Percentiles rank a stretch among this genome's conserved stretches.
Evolutionary conservation across 1,284 basidiomycete genomes (phyloP).

Genomic region (Fomes fomentarius): DNA sequence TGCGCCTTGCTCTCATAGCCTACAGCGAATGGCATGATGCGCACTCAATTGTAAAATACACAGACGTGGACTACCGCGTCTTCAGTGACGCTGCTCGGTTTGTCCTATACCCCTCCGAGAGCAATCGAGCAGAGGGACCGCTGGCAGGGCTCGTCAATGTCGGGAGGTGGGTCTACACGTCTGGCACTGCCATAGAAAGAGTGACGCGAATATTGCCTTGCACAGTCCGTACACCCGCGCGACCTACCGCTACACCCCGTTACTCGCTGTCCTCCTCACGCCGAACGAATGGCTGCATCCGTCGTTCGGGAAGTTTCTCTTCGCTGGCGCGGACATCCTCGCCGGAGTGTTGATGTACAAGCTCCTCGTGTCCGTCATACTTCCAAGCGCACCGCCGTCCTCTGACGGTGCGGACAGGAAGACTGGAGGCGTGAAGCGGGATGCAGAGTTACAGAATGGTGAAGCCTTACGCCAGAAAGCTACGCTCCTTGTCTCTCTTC

Average conservation of each 20-base stretch:
- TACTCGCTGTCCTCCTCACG: conserved; percentile 82
- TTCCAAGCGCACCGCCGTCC: conserved; percentile 34
- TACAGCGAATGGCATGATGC: conserved; percentile 92
- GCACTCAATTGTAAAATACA: conserved; percentile 88
- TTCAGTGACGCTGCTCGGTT: conserved; percentile 91
- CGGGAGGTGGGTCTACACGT: conserved; percentile 65
- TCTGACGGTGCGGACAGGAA: too few relatives aligned
- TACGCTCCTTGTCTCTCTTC: conserved; percentile 58
- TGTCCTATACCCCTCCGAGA: conserved; percentile 54
- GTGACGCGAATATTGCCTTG: conserved; percentile 3
- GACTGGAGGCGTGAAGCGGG: too few relatives aligned
- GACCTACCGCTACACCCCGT: conserved; percentile 96
- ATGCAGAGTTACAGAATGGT: too few relatives aligned
- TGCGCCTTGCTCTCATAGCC: conserved; percentile 74
- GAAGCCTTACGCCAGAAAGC: conserved; percentile 36
- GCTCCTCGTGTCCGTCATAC: conserved; percentile 58
- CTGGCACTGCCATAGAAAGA: not conserved
- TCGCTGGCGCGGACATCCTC: conserved; percentile 84
- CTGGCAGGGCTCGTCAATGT: conserved; percentile 50
- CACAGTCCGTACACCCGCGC: conserved; percentile 84
- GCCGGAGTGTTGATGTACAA: conserved; percentile 81
- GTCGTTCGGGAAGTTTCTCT: conserved; percentile 89
- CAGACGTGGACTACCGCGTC: conserved; percentile 96
- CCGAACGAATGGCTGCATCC: conserved; percentile 83
- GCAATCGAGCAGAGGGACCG: conserved; percentile 61